Evolutionary conservation across 139 green algal species (phyloP), one percentile per base, ranked within the genome.

Genomic region (Picochlorum sp.): DNA sequence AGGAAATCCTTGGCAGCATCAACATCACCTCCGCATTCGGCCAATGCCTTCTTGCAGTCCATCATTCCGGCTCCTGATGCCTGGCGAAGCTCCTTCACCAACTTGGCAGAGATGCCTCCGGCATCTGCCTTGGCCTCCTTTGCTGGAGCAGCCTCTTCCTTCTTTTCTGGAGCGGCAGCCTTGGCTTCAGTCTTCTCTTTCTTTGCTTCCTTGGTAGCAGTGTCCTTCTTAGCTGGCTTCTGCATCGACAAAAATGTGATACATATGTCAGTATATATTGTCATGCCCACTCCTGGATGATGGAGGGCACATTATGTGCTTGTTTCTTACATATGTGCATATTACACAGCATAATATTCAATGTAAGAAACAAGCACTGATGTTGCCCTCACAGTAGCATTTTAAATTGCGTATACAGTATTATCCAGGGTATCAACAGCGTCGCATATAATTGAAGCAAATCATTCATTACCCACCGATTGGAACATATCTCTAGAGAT

Each of bases 41-140:
- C 73, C 57, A 97, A 79, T 4, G 92, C 92, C 72, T 93, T 93
- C 79, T 97, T 98, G 88, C 89, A 97, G 77, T 96, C 90, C 92
- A 98, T 97, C 92, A 98, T 97, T 70, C 92, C 92, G 0, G 88
- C 89, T 26, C 92, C 92, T 4, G 81, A 87, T 71, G 81, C 82
- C 24, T 92, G 78, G 14, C 92, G 83, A 68, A 97, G 86, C 66
- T 86, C 63, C 78, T 96, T 95, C 26, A 97, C 92, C 10, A 73
- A 58, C 34, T 80, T 68, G 51, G 90, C 88, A 18, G 85, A 89
- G 45, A 96, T 83, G 70, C 54, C 76, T 47, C 38, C 62, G 13
- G 60, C 50, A 3, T 60, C 44, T 26, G 59, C 41, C 11, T 58
- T 62, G n/a, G 59, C 47, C 18, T 71, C 68, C 13, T 45, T 62